These are phyloP conservation scores for Aechmea fasciata DNA, from an alignment of 176 grass and related monocot species.

Conservation along the genomic window DNA sequence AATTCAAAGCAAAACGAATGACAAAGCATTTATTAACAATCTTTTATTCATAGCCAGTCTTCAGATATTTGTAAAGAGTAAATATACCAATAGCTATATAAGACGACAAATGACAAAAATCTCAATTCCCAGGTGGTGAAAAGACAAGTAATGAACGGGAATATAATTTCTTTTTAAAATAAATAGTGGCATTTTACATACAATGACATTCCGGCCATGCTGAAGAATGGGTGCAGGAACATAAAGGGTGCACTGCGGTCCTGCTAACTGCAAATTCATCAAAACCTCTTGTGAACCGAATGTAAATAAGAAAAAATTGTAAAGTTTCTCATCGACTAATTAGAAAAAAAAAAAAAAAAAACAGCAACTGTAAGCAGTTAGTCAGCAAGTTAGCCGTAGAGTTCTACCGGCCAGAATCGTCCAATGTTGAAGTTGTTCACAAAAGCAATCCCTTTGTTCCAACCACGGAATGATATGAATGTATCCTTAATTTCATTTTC, in stretches of 20 bases:
- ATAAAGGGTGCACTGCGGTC: conserved; percentile 86
- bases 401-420: conserved; percentile 91
- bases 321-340: neutral
- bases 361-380: neutral
- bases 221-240: conserved; percentile 69
- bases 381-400: conserved; percentile 6
- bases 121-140: neutral
- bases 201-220: conserved; percentile 61
- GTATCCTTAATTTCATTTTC: conserved; percentile 55
- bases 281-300: conserved; percentile 10
- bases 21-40: no score
- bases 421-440: conserved; percentile 95
- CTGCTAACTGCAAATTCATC: conserved; percentile 35
- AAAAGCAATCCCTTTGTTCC: conserved; percentile 92
- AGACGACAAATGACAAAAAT: neutral
- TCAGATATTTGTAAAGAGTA: neutral
- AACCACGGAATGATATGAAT: conserved; percentile 91
- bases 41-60: no score
- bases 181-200: conserved; percentile 33
- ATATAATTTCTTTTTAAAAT: neutral
- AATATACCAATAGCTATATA: neutral
- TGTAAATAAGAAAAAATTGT: conserved; percentile 14
- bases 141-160: neutral
- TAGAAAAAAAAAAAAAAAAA: neutral
- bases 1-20: no score